Conservation (phyloP, 768 basidiomycete genomes). For the Boletus tomentosulus region DNA sequence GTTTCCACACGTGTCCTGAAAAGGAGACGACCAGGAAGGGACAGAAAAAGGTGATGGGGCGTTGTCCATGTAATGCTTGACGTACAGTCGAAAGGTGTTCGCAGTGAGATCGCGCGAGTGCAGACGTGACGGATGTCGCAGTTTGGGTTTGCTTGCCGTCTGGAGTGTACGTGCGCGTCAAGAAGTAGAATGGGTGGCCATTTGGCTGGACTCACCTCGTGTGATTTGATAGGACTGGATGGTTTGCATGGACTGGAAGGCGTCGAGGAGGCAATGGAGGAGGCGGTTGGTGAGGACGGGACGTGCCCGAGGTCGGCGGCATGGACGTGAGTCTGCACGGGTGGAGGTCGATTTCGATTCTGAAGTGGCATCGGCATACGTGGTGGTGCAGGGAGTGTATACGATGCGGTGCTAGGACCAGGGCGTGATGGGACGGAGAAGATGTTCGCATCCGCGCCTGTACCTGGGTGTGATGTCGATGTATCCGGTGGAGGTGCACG, state of each 20-base stretch:
- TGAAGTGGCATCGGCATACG: constrained; percentile 8
- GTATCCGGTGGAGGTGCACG: not conserved
- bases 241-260: constrained; percentile 28
- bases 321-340: not conserved
- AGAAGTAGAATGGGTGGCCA: not conserved
- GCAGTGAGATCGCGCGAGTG: constrained; percentile 63
- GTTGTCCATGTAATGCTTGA: constrained; percentile 78
- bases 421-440: constrained; percentile 9
- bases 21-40: not conserved
- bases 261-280: constrained; percentile 26
- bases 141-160: constrained; percentile 34
- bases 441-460: not conserved
- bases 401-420: not conserved
- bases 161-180: not conserved
- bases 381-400: constrained; percentile 14
- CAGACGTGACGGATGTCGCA: constrained; percentile 72
- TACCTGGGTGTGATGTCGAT: not conserved
- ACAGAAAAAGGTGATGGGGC: constrained; percentile 21
- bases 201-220: constrained; percentile 6
- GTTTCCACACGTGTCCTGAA: constrained; percentile 2
- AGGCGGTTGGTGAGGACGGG: constrained; percentile 21
- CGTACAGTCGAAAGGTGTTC: constrained; percentile 69
- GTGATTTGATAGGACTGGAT: constrained; percentile 20
- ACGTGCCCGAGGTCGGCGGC: not conserved
- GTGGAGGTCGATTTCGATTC: constrained; percentile 1